phyloP scores from a whole-genome alignment of 495 filamentous ascomycete genomes.

The Penicillium samsonianum region DNA sequence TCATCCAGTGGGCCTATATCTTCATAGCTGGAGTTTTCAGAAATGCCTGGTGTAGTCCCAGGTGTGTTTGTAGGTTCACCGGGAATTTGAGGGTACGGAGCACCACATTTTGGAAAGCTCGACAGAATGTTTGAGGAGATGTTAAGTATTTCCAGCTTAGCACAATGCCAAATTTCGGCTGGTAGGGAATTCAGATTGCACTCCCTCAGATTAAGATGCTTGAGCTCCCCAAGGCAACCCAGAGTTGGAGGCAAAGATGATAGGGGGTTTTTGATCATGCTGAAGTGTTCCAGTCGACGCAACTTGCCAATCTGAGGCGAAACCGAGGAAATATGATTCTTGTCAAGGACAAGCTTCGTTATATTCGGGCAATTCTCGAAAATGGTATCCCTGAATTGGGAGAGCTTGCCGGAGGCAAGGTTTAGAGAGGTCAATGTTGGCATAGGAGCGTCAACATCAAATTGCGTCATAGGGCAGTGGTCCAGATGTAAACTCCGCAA shows the following conservation, averaged over 20 bases:
- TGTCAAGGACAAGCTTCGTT: slow-evolving; percentile 83
- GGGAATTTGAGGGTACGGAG: slow-evolving; percentile 59
- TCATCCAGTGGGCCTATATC: slow-evolving; percentile 73
- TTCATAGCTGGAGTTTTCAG: slow-evolving; percentile 68
- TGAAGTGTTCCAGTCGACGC: slow-evolving; percentile 82
- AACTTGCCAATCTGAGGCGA: slow-evolving; percentile 82
- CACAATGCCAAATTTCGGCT: slow-evolving; percentile 89
- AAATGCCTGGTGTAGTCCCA: slow-evolving; percentile 52
- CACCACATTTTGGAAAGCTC: slow-evolving; percentile 81
- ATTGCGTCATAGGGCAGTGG: slow-evolving; percentile 90
- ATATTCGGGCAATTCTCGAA: slow-evolving; percentile 87
- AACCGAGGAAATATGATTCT: slow-evolving; percentile 91
- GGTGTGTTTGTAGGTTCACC: slow-evolving; percentile 53
- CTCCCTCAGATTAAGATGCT: slow-evolving; percentile 80
- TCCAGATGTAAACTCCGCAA: slow-evolving; percentile 83
- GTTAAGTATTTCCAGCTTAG: slow-evolving; percentile 86
- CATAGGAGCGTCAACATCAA: slow-evolving; percentile 74
- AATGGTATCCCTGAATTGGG: slow-evolving; percentile 77
- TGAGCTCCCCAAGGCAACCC: slow-evolving; percentile 80
- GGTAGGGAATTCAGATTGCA: slow-evolving; percentile 90
- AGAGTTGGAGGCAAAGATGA: slow-evolving; percentile 80
- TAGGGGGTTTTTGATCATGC: slow-evolving; percentile 87
- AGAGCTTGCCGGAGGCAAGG: slow-evolving; percentile 82
- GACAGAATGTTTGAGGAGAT: slow-evolving; percentile 91
- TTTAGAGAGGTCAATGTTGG: slow-evolving; percentile 83